phyloP scores from a whole-genome alignment of 306 rosid species.

The Cucurbita ficifolia region DNA sequence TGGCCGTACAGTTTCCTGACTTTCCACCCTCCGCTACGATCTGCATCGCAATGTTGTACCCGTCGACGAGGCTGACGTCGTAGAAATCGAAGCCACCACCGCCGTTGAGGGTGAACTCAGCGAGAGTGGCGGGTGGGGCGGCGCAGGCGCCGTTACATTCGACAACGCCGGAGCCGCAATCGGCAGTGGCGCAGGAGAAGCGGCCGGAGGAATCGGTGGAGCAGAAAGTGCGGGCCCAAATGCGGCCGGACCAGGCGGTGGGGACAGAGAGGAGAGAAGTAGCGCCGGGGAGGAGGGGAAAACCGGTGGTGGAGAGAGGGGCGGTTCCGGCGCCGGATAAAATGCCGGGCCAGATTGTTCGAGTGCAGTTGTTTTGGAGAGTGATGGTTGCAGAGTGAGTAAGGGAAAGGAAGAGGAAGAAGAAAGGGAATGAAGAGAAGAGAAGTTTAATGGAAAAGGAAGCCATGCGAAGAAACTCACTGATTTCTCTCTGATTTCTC shows the following conservation, averaged over 20 bases:
- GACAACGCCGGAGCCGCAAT: slow-evolving; percentile 47
- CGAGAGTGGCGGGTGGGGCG: slow-evolving; percentile 49
- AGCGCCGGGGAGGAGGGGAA: slow-evolving; percentile 32
- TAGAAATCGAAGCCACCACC: slow-evolving; percentile 62
- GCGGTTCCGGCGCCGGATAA: slow-evolving; percentile 45
- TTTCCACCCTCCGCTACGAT: slow-evolving; percentile 38
- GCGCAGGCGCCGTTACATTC: slow-evolving; percentile 52
- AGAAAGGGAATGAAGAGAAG: neutral
- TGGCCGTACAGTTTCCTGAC: slow-evolving; percentile 46
- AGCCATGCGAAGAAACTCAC: neutral
- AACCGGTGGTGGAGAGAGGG: slow-evolving; percentile 55
- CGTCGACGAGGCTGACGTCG: slow-evolving; percentile 90
- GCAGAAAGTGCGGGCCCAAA: slow-evolving; percentile 74
- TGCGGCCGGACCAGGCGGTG: slow-evolving; percentile 68
- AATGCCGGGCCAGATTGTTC: slow-evolving; percentile 72
- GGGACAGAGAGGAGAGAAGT: slow-evolving; percentile 34
- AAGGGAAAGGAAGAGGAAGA: neutral
- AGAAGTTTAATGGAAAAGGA: neutral
- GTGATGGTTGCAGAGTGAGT: slow-evolving; percentile 37
- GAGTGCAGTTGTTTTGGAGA: slow-evolving; percentile 41
- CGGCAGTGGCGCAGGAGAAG: slow-evolving; percentile 64
- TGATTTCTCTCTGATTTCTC: neutral
- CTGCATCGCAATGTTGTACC: slow-evolving; percentile 61
- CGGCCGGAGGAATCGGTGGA: slow-evolving; percentile 33
- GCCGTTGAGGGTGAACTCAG: slow-evolving; percentile 62